These are phyloP conservation scores for Fragilariopsis cylindrus DNA, from an alignment of 108 stramenopile species.

Conservation along the genomic window DNA sequence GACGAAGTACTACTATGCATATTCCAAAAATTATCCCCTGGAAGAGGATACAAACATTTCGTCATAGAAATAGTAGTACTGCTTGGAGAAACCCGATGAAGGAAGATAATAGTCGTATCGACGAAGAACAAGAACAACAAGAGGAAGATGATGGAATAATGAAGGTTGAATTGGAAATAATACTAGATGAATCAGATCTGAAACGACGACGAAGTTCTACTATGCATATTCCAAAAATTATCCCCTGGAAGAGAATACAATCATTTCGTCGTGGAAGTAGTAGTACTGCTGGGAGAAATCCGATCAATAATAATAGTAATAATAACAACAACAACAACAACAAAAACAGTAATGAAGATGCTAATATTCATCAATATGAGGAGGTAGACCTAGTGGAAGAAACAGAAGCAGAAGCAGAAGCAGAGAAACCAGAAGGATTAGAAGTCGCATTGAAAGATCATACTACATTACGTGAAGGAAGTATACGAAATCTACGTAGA, in stretches of 20 bases:
- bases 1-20: not conserved
- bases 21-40: not conserved
- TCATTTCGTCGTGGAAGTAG: not conserved
- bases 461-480: not conserved
- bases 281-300: too few relatives aligned
- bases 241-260: conserved; percentile 4
- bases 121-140: too few relatives aligned
- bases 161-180: conserved; percentile 3
- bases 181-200: not conserved
- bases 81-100: too few relatives aligned
- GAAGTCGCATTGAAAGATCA: too few relatives aligned
- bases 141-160: too few relatives aligned
- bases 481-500: not conserved
- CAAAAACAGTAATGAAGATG: too few relatives aligned
- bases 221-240: not conserved
- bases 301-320: too few relatives aligned
- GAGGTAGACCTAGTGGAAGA: too few relatives aligned
- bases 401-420: not conserved
- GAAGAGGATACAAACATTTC: not conserved
- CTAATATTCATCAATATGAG: too few relatives aligned
- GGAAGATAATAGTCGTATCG: too few relatives aligned
- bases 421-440: not conserved
- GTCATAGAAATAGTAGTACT: too few relatives aligned
- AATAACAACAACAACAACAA: too few relatives aligned
- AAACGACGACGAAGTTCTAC: not conserved